Base-by-base conservation (phyloP, 768 basidiomycete genomes). In the Aureoboletus auriporus region DNA sequence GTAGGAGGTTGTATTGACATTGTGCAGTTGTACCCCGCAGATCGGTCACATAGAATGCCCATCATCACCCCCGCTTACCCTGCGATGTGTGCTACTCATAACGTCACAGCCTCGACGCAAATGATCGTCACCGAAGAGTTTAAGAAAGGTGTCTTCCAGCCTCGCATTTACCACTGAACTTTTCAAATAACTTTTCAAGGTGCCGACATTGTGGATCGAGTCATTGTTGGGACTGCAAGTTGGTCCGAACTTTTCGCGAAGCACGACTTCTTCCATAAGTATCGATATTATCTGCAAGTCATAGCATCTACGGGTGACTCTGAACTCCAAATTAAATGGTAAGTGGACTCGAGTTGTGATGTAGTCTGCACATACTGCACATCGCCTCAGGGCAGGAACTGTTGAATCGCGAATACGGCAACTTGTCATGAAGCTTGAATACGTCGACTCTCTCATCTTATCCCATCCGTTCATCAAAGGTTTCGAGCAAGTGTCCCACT, bases 1-100 rank as follows among this genome's bases (percentile, higher is more conserved):
- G 27, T 20, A 11, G 0, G 7, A 26, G 16, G 3, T 6, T 11
- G 17, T 11, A 14, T 44, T 61, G 8, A 62, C 39, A 16, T 11
- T 42, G n/a, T 34, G 17, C 50, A 94, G 89, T 67, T 96, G 46
- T 97, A 95, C 66, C 93, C 93, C 5, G 82, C 82, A 51, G 93
- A 97, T 67, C 78, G 89, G 49, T 80, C 89, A n/a, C 96, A 99
- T 70, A 80, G 92, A 56, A 98, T 98, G 96, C 96, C 96, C 11
- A 97, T 99, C 61, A 98, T 99, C 59, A 99, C 96, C 2, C 96
- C 96, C 4, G 94, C 96, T 10, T 99, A 97, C 69, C 96, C 96
- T 39, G 86, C 95, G 6, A 99, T 99, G 95, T 98, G 95, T 67
- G 83, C 95, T 23, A 99, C 96, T 14, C 96, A 99, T 71, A 99